Evolutionary conservation across 2,329 filamentous ascomycete genomes (phyloP).

Genomic region (Pyrenochaeta sp.): DNA sequence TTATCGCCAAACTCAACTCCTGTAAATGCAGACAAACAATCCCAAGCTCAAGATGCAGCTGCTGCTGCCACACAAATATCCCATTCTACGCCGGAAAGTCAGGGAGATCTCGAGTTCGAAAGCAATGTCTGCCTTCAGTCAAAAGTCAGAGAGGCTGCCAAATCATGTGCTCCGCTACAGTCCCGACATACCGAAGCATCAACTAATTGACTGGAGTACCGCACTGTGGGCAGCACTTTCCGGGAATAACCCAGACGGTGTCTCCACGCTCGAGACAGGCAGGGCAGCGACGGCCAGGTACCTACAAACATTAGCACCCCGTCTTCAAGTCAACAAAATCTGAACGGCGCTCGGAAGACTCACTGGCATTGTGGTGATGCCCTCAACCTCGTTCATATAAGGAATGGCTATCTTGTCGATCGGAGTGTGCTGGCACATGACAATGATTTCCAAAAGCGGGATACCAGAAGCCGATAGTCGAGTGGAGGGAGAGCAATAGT

Average conservation of each 20-base stretch:
- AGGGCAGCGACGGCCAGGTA: slow-evolving; percentile 51
- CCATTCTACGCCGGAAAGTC: slow-evolving; percentile 13
- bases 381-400: slow-evolving; percentile 40
- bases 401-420: slow-evolving; percentile 36
- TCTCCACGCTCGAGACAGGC: slow-evolving; percentile 51
- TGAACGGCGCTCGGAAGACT: slow-evolving; percentile 8
- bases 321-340: background rate
- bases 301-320: slow-evolving; percentile 29
- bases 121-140: background rate
- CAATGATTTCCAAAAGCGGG: slow-evolving; percentile 1
- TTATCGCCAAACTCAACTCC: slow-evolving; percentile 8
- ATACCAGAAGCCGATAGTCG: background rate
- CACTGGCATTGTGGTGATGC: slow-evolving; percentile 47
- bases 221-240: slow-evolving; percentile 51
- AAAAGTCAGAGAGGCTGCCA: slow-evolving; percentile 8
- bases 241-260: slow-evolving; percentile 52
- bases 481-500: background rate
- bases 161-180: background rate
- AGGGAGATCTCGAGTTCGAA: slow-evolving; percentile 13
- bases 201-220: slow-evolving; percentile 50
- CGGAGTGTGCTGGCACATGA: slow-evolving; percentile 39
- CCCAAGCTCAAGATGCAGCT: slow-evolving; percentile 25
- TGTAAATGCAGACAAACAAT: slow-evolving; percentile 31
- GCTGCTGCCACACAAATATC: slow-evolving; percentile 8
- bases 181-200: slow-evolving; percentile 7